Conservation (phyloP, 768 basidiomycete genomes). For the Lactarius sp. region DNA sequence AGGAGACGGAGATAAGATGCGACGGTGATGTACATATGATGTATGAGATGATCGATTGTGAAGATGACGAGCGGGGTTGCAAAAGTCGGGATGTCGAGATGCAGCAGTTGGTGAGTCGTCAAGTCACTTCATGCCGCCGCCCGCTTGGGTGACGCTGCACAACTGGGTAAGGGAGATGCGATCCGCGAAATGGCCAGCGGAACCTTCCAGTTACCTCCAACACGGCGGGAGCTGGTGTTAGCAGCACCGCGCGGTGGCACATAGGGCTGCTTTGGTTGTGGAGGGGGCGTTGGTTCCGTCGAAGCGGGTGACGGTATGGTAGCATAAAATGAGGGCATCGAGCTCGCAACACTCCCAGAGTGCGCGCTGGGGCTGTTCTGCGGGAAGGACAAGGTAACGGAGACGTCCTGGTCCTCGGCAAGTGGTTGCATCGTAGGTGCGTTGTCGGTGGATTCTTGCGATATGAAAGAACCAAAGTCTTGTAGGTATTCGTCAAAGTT, state of each 20-base stretch:
- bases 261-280: not conserved
- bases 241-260: constrained; percentile 16
- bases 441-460: not conserved
- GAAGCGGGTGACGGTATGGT: constrained; percentile 1
- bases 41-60: not conserved
- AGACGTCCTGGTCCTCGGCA: not conserved
- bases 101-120: not conserved
- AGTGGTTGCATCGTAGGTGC: not conserved
- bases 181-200: constrained; percentile 7
- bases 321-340: constrained; percentile 11
- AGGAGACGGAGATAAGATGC: constrained; percentile 1
- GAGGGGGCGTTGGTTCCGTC: not conserved
- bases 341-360: not conserved
- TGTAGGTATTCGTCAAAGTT: constrained; percentile 18
- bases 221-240: constrained; percentile 14
- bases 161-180: constrained; percentile 8
- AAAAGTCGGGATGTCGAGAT: not conserved
- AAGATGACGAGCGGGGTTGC: not conserved
- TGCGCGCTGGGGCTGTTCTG: not conserved
- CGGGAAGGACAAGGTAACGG: not conserved
- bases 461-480: not conserved
- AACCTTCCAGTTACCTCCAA: constrained; percentile 22
- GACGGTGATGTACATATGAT: constrained; percentile 11
- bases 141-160: constrained; percentile 10
- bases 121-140: not conserved